These are phyloP conservation scores for Xylaria telfairii DNA, from an alignment of 495 filamentous ascomycete species.

Conservation along the genomic window DNA sequence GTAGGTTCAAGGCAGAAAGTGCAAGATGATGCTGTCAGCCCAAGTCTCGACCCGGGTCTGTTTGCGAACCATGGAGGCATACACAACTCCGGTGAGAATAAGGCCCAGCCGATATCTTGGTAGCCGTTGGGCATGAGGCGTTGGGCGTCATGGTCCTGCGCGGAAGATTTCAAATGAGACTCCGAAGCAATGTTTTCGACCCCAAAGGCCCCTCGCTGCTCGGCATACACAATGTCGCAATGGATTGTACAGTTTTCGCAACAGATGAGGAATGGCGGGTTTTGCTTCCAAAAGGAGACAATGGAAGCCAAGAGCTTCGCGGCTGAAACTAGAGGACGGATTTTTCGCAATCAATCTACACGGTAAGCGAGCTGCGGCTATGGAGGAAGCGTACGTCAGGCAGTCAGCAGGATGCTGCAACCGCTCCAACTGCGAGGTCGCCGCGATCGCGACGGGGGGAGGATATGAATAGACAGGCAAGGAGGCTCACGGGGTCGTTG, in stretches of 20 bases:
- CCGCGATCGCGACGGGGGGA: neutral
- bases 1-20: neutral
- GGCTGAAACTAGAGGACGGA: conserved; percentile 13
- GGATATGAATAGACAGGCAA: neutral
- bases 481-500: neutral
- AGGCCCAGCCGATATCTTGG: neutral
- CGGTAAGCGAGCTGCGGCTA: conserved; percentile 17
- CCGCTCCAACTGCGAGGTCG: neutral
- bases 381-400: neutral
- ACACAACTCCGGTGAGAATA: neutral
- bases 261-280: conserved; percentile 5
- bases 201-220: neutral
- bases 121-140: neutral
- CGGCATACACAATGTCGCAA: conserved; percentile 9
- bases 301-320: conserved; percentile 11
- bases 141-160: neutral
- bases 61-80: neutral
- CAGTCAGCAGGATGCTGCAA: neutral
- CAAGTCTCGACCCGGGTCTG: neutral
- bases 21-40: neutral
- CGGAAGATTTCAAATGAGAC: conserved; percentile 1
- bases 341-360: conserved; percentile 13
- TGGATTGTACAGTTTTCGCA: conserved; percentile 10
- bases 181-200: neutral
- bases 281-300: conserved; percentile 13